These are phyloP conservation scores for Fulvia fulva DNA, from an alignment of 2,329 filamentous ascomycete species.

Conservation along the genomic window DNA sequence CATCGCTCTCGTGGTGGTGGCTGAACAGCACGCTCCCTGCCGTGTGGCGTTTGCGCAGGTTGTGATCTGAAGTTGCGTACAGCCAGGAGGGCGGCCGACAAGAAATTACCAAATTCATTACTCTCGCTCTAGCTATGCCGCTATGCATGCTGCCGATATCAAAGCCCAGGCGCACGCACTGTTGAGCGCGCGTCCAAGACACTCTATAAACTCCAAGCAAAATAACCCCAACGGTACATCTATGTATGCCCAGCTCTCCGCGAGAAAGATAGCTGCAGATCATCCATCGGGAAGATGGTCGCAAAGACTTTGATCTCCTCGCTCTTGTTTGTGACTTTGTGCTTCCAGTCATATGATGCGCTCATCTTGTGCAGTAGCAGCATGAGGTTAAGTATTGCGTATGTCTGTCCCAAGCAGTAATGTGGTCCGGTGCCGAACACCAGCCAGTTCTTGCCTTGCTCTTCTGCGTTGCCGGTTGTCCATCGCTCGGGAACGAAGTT, in stretches of 20 bases:
- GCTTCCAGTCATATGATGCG: constrained; percentile 66
- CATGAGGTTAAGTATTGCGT: constrained; percentile 83
- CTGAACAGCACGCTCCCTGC: too few relatives aligned
- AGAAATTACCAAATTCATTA: background rate
- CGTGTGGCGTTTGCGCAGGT: too few relatives aligned
- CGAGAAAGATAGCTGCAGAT: constrained; percentile 25
- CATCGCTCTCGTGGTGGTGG: too few relatives aligned
- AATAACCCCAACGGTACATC: background rate
- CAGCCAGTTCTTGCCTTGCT: constrained; percentile 91
- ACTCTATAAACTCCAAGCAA: background rate
- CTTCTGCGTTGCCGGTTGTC: constrained; percentile 83
- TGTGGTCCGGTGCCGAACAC: constrained; percentile 95
- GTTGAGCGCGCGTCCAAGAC: background rate
- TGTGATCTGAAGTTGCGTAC: too few relatives aligned
- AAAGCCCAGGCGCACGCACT: background rate
- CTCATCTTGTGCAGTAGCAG: constrained; percentile 45
- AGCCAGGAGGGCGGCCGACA: too few relatives aligned
- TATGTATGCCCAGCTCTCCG: constrained; percentile 9
- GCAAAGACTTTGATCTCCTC: constrained; percentile 99
- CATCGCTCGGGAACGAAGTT: constrained; percentile 83
- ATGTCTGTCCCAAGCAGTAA: constrained; percentile 92
- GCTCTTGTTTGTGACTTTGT: constrained; percentile 74
- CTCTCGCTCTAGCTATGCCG: background rate
- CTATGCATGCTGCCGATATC: background rate
- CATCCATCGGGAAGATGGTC: constrained; percentile 87